Percentiles rank a stretch among this genome's conserved stretches.
Conservation (phyloP, 1,284 basidiomycete species). For the Sporisorium exsertum region DNA sequence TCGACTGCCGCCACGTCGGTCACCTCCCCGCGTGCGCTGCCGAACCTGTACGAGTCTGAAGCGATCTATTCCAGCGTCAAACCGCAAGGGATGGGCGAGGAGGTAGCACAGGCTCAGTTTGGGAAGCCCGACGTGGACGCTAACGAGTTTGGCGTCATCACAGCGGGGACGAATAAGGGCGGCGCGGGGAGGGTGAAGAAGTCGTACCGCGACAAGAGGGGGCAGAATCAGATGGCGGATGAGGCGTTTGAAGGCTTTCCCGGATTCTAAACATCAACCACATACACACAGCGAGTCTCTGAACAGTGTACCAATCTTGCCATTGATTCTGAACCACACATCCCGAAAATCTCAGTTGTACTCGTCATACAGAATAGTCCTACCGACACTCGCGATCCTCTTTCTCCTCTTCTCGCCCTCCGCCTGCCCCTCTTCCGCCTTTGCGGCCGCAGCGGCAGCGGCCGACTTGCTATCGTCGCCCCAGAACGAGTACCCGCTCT, state of each 20-base stretch:
- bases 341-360: slow-evolving; percentile 28
- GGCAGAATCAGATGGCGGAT: slow-evolving; percentile 1
- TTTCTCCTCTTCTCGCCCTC: slow-evolving; percentile 17
- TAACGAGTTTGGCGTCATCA: slow-evolving; percentile 41
- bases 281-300: not conserved
- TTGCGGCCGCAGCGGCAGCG: not conserved
- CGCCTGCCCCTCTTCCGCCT: slow-evolving; percentile 1
- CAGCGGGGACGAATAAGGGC: slow-evolving; percentile 30
- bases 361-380: slow-evolving; percentile 52
- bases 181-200: slow-evolving; percentile 36
- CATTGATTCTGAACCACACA: not conserved
- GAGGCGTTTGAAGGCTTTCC: slow-evolving; percentile 40
- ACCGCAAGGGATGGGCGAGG: not conserved
- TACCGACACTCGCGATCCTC: slow-evolving; percentile 40
- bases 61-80: slow-evolving; percentile 11
- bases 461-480: slow-evolving; percentile 32
- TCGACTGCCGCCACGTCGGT: slow-evolving; percentile 23
- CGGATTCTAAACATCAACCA: slow-evolving; percentile 13
- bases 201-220: slow-evolving; percentile 35
- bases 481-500: slow-evolving; percentile 46
- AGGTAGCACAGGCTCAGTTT: slow-evolving; percentile 11
- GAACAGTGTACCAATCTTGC: not conserved
- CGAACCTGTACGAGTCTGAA: slow-evolving; percentile 41
- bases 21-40: slow-evolving; percentile 10
- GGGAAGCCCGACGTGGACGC: slow-evolving; percentile 31